Base-by-base conservation (phyloP, 805 yeast species). In the Lipomyces yamadae region DNA sequence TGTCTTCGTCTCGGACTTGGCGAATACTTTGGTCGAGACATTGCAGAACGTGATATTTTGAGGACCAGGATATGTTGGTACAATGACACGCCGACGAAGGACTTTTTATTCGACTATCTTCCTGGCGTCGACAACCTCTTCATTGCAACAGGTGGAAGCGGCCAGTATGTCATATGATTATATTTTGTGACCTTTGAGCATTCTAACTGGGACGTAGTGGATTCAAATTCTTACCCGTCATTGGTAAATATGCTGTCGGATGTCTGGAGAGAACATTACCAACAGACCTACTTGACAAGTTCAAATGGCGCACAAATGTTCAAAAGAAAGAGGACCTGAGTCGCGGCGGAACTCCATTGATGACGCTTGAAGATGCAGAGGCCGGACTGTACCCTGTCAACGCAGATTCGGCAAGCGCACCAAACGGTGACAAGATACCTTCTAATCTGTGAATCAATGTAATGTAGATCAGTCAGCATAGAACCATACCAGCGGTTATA, bases 1-100 rank as follows among this genome's bases (percentile, higher is more conserved):
- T 68, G 70, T 42, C 45, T 68, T 4, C 15, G 57, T 13, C n/a
- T 15, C 3, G 71, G 71, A 5, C 50, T 66, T 7, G 50, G 35
- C 4, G 59, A 65, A 33, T 65, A 52, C 52, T 33, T 68, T 11
- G 71, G 71, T 29, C 29, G 32, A 1, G 64, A 65, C 18, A 64
- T 69, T 24, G 71, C 68, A 11, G 3, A 29, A 5, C 33, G 71
- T 34, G 55, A 10, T 13, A 64, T 42, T 54, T 64, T 55, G 24
- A 61, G 76, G 2, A 81, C 79, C 18, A 82, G 80, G 62, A 81
- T 78, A 63, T 78, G 81, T 65, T 83, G 80, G 80, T 78, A 77
- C 62, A 77, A 78, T 3, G 80, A 78, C 63, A 72, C 80, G 2
- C 76, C 76, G 24, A 74, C 77, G 57, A 74, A 76, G 45, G 78